Base-by-base conservation (phyloP, 257 asterid species). In the Cinchona pubescens region DNA sequence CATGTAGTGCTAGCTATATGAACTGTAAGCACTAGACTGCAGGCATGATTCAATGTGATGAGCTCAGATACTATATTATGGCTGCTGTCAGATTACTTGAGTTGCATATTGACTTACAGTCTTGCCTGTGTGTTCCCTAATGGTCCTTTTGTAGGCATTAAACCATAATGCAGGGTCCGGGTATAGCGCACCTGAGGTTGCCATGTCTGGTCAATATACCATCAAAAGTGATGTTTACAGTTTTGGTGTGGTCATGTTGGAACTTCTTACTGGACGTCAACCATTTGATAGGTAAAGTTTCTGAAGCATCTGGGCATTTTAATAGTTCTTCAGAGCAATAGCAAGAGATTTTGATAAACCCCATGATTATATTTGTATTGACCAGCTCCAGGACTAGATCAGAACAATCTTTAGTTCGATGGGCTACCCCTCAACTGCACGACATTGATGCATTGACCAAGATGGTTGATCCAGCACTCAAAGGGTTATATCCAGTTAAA, bases 381-480 rank as follows among this genome's bases (percentile, higher is more conserved):
- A 48, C 27, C 90, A 94, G 98, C 83, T 72, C 94, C 76, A 91
- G 93, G 86, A 69, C 91, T 43, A 89, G 97, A 83, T 66, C 89
- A 5, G 99, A 94, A 81, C 99, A 94, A 81, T 90, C 94, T 60
- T 78, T 94, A 80, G 99, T 94, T 69, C 90, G 96, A 43, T 94
- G 99, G 99, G 98, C 97, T 0, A 88, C 98, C 23, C 99, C 99
- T 49, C 97, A 92, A 84, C 96, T 94, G n/a, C n/a, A n/a, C n/a
- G n/a, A n/a, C n/a, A n/a, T n/a, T n/a, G n/a, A n/a, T n/a, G n/a
- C n/a, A n/a, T 85, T 94, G 71, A 67, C 92, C 25, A 94, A 92
- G 87, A 94, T 94, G 99, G 99, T 92, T 34, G 99, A 94, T 80
- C 98, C 98, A 13, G 92, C 93, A 71, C 97, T 94, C 30, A 86